Base-by-base conservation (phyloP, 768 basidiomycete genomes). In the Leucocoprinus leucothites region DNA sequence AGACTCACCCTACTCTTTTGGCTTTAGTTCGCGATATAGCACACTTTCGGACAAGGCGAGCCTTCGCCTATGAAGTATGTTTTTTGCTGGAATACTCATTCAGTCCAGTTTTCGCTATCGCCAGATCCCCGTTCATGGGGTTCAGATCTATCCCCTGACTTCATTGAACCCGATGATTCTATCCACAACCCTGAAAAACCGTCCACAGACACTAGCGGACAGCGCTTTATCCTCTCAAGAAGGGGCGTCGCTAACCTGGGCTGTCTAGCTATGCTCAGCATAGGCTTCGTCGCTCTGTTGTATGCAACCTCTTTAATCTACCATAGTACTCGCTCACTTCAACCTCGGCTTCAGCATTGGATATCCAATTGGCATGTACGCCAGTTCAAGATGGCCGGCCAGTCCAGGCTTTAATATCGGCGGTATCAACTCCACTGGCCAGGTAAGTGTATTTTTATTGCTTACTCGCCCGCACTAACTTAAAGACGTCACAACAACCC, bases 181-280 rank as follows among this genome's bases (percentile, higher is more conserved):
- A 71, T 91, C 18, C 89, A 91, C 65, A 81, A 89, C 58, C 89
- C 89, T 25, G 76, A 82, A 55, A 63, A 62, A 26, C 57, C 63
- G 7, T 56, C 60, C 28, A 63, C 38, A 38, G 31, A 68, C 18
- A 63, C 64, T 26, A 67, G 70, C 46, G 60, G 41, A 55, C 69
- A 71, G 48, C 74, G 71, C 16, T 71, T 79, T 55, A 69, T 78
- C 49, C 76, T 82, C 61, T 82, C 82, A 14, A 64, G 73, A 55
- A 74, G 90, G 70, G 89, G 89, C 36, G 63, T 90, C 48, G 74
- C 78, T 6, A 94, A 94, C 64, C 65, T 90, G 0, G 85, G 90
- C 1, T 92, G 88, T 65, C 72, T 94, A 21, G 57, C 78, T 50
- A 53, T 87, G 47, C 68, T 92, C 13, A 72, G 78, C 24, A 50